Percentiles rank a stretch among this genome's conserved stretches.
phyloP scores from a whole-genome alignment of 108 stramenopile genomes.

The Nannochloropsis salina region DNA sequence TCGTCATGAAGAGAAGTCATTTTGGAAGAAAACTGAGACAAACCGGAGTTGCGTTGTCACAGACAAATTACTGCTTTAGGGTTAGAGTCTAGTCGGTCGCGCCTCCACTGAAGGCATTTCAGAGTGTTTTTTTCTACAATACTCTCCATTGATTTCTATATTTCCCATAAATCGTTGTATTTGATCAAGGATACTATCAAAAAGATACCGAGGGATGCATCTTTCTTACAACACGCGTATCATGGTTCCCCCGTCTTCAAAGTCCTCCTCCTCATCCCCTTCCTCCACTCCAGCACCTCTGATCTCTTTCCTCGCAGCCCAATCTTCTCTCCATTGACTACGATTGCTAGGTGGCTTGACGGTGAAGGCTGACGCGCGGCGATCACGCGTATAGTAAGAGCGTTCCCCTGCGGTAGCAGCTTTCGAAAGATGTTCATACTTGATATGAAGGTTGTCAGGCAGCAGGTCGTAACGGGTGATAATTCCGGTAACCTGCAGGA shows the following conservation, averaged over 20 bases:
- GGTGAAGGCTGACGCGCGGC: neutral
- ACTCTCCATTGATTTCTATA: no score
- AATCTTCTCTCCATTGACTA: neutral
- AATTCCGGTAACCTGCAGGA: neutral
- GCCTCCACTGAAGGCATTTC: no score
- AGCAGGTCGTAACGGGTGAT: conserved; percentile 24
- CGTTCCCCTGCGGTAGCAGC: neutral
- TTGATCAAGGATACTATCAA: no score
- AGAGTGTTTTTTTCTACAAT: no score
- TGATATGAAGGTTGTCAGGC: neutral
- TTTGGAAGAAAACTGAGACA: no score
- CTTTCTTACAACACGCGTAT: neutral
- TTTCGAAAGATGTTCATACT: neutral
- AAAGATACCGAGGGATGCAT: neutral
- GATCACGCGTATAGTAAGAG: neutral
- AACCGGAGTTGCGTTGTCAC: no score
- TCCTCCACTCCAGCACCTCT: neutral
- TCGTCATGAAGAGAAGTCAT: no score
- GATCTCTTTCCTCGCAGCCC: neutral
- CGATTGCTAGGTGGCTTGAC: neutral
- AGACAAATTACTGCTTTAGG: no score
- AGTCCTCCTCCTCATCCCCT: neutral
- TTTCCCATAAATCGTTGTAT: no score
- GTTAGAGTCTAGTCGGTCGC: no score
- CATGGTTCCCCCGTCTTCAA: conserved; percentile 16